Conservation (phyloP, 352 stramenopile genomes). For the Pythium sp. region DNA sequence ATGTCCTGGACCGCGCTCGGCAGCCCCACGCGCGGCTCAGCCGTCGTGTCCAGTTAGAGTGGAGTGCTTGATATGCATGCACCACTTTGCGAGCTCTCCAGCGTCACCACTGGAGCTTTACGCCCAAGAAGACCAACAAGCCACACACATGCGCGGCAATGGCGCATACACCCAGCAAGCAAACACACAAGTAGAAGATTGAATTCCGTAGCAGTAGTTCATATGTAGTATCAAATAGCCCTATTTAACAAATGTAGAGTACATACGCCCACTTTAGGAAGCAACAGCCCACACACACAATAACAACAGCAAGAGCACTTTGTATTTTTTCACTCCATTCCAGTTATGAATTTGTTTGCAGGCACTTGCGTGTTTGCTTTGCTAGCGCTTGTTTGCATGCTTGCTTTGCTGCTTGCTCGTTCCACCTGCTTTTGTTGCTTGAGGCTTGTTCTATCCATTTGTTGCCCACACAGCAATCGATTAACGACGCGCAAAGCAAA, state of each 20-base stretch:
- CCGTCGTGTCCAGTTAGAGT: constrained; percentile 13
- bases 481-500: background rate
- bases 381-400: background rate
- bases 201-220: background rate
- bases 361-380: background rate
- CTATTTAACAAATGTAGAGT: constrained; percentile 12
- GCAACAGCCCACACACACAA: background rate
- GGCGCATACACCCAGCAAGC: background rate
- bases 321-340: background rate
- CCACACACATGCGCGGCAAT: background rate
- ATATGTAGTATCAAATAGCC: background rate
- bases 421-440: background rate
- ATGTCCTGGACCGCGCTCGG: constrained; percentile 53
- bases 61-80: background rate
- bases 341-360: background rate
- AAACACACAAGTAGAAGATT: background rate
- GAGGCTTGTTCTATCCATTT: too few relatives aligned
- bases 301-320: constrained; percentile 7
- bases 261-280: background rate
- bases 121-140: background rate
- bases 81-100: too few relatives aligned
- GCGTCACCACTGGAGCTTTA: too few relatives aligned
- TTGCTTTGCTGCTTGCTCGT: background rate
- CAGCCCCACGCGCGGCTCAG: constrained; percentile 15
- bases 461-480: background rate